These are phyloP conservation scores for Lenwebbia sp. DNA, from an alignment of 345 rosid genomes.

Conservation along the genomic window DNA sequence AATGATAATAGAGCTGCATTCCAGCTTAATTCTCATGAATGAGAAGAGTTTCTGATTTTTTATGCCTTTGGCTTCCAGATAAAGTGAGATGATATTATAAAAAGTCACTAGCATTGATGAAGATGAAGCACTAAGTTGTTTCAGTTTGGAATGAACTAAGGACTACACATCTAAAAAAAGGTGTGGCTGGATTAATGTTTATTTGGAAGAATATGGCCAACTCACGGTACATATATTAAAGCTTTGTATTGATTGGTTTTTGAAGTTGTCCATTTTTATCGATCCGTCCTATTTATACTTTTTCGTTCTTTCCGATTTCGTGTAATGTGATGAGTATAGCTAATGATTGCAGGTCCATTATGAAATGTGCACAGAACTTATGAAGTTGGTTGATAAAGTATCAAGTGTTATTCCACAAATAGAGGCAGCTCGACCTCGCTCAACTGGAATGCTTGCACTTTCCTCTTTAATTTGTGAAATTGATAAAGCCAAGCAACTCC, in stretches of 20 bases:
- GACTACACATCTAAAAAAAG: neutral
- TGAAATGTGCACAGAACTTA: constrained; percentile 50
- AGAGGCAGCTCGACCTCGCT: constrained; percentile 72
- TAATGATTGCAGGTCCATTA: constrained; percentile 52
- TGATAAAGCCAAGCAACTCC: constrained; percentile 53
- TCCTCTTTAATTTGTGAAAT: constrained; percentile 35
- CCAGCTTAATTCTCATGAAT: neutral
- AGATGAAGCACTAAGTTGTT: neutral
- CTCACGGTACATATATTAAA: neutral
- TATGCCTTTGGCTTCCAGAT: neutral
- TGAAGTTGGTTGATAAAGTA: constrained; percentile 32
- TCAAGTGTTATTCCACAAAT: constrained; percentile 46
- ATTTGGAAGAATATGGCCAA: neutral
- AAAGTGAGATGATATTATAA: neutral
- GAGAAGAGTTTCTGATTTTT: neutral
- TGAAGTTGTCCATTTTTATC: neutral
- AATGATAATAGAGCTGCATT: neutral
- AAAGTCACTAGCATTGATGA: neutral
- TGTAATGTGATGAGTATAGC: neutral
- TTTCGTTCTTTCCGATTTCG: neutral
- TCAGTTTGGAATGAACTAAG: neutral
- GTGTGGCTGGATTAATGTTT: neutral
- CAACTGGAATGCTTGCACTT: constrained; percentile 48
- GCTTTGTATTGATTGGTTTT: neutral
- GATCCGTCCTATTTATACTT: neutral